phyloP scores from a whole-genome alignment of 1,139 yeast genomes.

The Taiozyma sp. region DNA sequence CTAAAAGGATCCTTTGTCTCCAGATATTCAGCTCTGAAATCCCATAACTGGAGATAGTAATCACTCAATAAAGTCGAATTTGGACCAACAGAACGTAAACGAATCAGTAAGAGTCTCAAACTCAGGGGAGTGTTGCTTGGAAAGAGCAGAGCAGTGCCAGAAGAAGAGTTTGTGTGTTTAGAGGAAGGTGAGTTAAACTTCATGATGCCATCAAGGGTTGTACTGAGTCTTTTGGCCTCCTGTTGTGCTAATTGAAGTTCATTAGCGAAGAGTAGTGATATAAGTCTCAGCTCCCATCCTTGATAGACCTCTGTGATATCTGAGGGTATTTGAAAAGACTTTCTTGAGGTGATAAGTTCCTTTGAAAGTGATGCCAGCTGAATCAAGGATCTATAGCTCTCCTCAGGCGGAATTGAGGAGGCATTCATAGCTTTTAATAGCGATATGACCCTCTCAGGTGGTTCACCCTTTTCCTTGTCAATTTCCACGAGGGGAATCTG shows the following conservation, averaged over 20 bases:
- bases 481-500: slow-evolving; percentile 2
- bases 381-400: background rate
- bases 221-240: slow-evolving; percentile 20
- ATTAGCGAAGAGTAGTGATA: slow-evolving; percentile 24
- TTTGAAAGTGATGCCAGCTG: background rate
- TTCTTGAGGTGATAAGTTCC: background rate
- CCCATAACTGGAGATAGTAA: slow-evolving; percentile 26
- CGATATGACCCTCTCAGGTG: background rate
- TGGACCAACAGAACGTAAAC: slow-evolving; percentile 28
- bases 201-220: slow-evolving; percentile 11
- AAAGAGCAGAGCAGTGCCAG: slow-evolving; percentile 3
- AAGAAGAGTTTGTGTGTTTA: background rate
- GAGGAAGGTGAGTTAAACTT: background rate
- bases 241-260: slow-evolving; percentile 24
- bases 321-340: background rate
- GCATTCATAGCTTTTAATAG: background rate
- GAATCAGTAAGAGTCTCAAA: slow-evolving; percentile 16
- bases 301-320: slow-evolving; percentile 1
- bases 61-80: slow-evolving; percentile 25
- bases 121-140: slow-evolving; percentile 16
- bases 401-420: background rate
- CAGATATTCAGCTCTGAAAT: slow-evolving; percentile 14
- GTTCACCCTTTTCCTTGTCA: background rate
- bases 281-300: slow-evolving; percentile 32
- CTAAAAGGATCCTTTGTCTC: background rate